phyloP scores from a whole-genome alignment of 2,329 filamentous ascomycete genomes.

The Fusarium setosum region DNA sequence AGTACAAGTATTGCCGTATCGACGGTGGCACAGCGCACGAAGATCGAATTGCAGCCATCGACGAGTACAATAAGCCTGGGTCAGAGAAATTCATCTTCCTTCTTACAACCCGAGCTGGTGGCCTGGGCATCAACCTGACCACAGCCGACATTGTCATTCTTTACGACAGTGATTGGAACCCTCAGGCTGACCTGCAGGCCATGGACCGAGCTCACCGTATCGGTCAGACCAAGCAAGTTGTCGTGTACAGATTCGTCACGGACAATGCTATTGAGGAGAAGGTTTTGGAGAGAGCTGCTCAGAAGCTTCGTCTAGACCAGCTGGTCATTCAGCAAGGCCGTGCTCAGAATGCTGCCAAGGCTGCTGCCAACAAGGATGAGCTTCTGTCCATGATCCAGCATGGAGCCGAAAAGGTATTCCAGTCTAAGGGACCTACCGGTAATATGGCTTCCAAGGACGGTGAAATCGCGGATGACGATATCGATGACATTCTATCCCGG shows the following conservation, averaged over 20 bases:
- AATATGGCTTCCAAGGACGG: slow-evolving; percentile 67
- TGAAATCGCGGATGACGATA: slow-evolving; percentile 86
- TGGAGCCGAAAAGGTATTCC: slow-evolving; percentile 94
- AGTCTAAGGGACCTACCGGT: slow-evolving; percentile 74
- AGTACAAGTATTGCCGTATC: slow-evolving; percentile 96
- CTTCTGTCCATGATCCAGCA: slow-evolving; percentile 98
- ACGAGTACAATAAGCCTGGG: slow-evolving; percentile 95
- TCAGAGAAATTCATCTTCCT: slow-evolving; percentile 98
- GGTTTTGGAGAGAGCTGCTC: slow-evolving; percentile 93
- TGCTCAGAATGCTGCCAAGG: slow-evolving; percentile 89
- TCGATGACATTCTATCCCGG: slow-evolving; percentile 86
- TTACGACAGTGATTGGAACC: slow-evolving; percentile 99
- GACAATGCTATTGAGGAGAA: slow-evolving; percentile 99
- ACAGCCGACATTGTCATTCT: slow-evolving; percentile 95
- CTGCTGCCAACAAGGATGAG: slow-evolving; percentile 94
- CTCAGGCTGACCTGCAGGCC: slow-evolving; percentile 96
- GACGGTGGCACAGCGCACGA: slow-evolving; percentile 97
- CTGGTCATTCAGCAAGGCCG: slow-evolving; percentile 98
- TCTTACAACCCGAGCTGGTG: slow-evolving; percentile 93
- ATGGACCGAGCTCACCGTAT: slow-evolving; percentile 99
- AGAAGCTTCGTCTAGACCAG: slow-evolving; percentile 96
- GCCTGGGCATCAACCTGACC: slow-evolving; percentile 96
- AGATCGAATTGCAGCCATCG: slow-evolving; percentile 96
- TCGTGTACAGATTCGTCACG: slow-evolving; percentile 96
- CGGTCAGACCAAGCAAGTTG: slow-evolving; percentile 97